Evolutionary conservation across 495 filamentous ascomycete genomes (phyloP), one percentile per base, ranked within the genome.

Genomic region (Tetracladium setigerum): DNA sequence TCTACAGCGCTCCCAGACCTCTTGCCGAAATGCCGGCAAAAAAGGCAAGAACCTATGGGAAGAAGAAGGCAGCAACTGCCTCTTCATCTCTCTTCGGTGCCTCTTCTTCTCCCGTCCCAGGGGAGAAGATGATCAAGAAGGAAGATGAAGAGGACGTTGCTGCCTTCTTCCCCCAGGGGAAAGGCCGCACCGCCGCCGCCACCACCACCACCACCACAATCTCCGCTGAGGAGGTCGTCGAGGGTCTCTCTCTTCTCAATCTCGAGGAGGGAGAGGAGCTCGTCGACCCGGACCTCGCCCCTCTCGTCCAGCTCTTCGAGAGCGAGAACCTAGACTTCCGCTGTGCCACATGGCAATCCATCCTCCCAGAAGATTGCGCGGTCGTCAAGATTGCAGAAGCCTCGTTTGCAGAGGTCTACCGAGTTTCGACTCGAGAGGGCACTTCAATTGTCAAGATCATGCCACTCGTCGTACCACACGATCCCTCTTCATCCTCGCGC

Each of bases 371-470:
- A 1, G 62, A 66, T 30, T 70, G 76, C 55, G 47, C 60, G 22
- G 68, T 86, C 14, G 58, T 63, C 11, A 86, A 86, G 58, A 83
- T 86, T 49, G 81, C 81, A 13, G 81, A 86, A 60, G 81, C 80
- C 2, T 83, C 79, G 2, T 86, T 76, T 52, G 77, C 78, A 15
- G 81, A 86, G 59, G 79, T 86, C 9, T 86, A 83, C 59, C 74
- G 79, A 11, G 65, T 84, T 32, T 73, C 67, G 47, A 71, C 70
- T 49, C 3, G 56, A 4, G 10, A 57, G 19, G 72, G 69, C 7
- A 71, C 55, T 5, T 74, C 63, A 55, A 76, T 78, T 48, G 67
- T 78, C 56, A 78, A 78, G 33, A 64, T 71, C 13, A 69, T 78
- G 49, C 65, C 71, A 6, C 64, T 78, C 15, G 44, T 62, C 22